Conservation (phyloP, 805 yeast genomes). For the Hanseniaspora jakobsenii region DNA sequence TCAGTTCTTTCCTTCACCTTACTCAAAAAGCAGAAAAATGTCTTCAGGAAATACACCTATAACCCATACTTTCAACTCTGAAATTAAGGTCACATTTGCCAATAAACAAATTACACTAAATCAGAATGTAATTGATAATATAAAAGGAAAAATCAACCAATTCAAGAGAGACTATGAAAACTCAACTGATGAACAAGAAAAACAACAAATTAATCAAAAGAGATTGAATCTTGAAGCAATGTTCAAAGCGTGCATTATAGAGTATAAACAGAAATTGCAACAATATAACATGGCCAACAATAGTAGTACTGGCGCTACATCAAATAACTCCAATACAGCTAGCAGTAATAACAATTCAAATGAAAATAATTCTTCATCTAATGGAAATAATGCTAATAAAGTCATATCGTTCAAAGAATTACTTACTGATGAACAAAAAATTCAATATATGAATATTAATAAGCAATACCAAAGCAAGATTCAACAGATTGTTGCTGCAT, state of each 20-base stretch:
- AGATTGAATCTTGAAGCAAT: conserved; percentile 5
- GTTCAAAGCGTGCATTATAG: conserved; percentile 11
- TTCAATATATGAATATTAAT: conserved; percentile 23
- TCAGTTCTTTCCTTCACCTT: no score
- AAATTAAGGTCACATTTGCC: conserved; percentile 11
- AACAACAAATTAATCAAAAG: neutral
- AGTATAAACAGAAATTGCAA: conserved; percentile 10
- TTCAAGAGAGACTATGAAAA: conserved; percentile 1
- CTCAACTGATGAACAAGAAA: conserved; percentile 2
- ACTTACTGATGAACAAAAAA: conserved; percentile 26
- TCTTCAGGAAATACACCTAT: neutral
- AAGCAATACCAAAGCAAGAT: conserved; percentile 25
- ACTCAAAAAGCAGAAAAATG: no score
- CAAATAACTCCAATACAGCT: conserved; percentile 14
- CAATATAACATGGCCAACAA: conserved; percentile 17
- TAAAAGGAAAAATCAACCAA: conserved; percentile 18
- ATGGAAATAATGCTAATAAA: conserved; percentile 21
- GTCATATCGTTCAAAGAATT: conserved; percentile 23
- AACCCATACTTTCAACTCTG: neutral
- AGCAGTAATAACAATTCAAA: conserved; percentile 17
- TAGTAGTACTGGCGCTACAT: conserved; percentile 15
- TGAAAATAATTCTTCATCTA: conserved; percentile 15
- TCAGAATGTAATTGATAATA: conserved; percentile 1
- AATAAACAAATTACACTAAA: conserved; percentile 8
- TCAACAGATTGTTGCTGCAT: conserved; percentile 25